Percentiles rank a stretch among this genome's conserved stretches.
phyloP scores from a whole-genome alignment of 164 flowering plant genomes.

The Magnolia changhungtana region DNA sequence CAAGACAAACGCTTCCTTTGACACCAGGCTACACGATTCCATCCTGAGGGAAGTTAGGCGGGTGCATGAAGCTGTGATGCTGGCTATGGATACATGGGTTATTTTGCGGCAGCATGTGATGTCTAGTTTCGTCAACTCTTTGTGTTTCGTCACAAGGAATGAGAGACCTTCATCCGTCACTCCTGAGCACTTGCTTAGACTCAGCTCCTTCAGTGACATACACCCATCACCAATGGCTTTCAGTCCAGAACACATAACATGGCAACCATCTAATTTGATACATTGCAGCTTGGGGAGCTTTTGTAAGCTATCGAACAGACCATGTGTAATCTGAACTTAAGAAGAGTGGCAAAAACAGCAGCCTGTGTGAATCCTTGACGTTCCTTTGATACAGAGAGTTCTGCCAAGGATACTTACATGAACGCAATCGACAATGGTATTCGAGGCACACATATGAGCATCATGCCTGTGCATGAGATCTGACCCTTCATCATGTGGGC shows the following conservation, averaged over 20 bases:
- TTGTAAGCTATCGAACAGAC: slow-evolving; percentile 52
- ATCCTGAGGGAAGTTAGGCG: slow-evolving; percentile 65
- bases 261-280: slow-evolving; percentile 72
- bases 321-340: slow-evolving; percentile 58
- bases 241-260: slow-evolving; percentile 59
- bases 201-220: slow-evolving; percentile 55
- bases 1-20: slow-evolving; percentile 65
- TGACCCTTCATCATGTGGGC: not conserved
- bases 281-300: slow-evolving; percentile 61
- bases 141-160: slow-evolving; percentile 54
- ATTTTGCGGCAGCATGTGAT: slow-evolving; percentile 86
- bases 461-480: not conserved
- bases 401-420: not conserved
- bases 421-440: not conserved
- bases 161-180: slow-evolving; percentile 84
- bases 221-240: slow-evolving; percentile 65
- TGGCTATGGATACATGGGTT: slow-evolving; percentile 57
- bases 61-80: slow-evolving; percentile 61
- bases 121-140: slow-evolving; percentile 64
- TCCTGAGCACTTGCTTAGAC: slow-evolving; percentile 83
- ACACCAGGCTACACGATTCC: slow-evolving; percentile 77
- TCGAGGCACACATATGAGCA: not conserved
- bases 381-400: not conserved
- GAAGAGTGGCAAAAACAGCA: not conserved
- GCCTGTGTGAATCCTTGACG: not conserved